Conservation (phyloP, 2,329 filamentous ascomycete species). For the Meredithiella fracta region DNA sequence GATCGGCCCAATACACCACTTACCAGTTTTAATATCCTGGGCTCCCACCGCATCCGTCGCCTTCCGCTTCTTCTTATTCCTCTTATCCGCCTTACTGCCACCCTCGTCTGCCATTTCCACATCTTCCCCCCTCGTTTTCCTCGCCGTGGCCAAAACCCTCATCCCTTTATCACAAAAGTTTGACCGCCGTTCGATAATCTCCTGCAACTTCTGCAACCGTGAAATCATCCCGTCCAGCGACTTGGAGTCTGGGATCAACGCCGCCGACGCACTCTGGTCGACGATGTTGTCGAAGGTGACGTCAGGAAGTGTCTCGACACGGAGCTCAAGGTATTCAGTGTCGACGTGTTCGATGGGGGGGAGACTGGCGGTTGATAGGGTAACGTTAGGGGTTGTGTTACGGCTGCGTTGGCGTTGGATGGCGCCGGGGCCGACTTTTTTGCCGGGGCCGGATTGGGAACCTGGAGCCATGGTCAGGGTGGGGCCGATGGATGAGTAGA, state of each 20-base stretch:
- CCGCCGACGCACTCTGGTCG: conserved; percentile 40
- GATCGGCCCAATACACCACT: conserved; percentile 12
- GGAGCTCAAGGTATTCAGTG: conserved; percentile 51
- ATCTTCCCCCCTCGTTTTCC: conserved; percentile 46
- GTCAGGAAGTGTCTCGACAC: conserved; percentile 40
- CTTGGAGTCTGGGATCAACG: conserved; percentile 45
- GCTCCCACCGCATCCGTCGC: conserved; percentile 43
- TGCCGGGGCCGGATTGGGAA: conserved; percentile 45
- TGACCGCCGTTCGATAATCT: conserved; percentile 50
- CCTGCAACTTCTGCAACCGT: conserved; percentile 46
- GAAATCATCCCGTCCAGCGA: conserved; percentile 47
- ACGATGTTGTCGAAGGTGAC: conserved; percentile 54
- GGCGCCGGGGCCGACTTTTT: conserved; percentile 44
- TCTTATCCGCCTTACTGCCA: conserved; percentile 33
- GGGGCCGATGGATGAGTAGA: background rate
- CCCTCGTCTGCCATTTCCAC: conserved; percentile 29
- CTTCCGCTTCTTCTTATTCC: conserved; percentile 67
- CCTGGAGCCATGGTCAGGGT: conserved; percentile 36
- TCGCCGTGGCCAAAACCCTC: conserved; percentile 48
- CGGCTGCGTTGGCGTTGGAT: conserved; percentile 54
- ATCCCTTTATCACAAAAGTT: conserved; percentile 57
- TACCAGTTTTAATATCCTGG: conserved; percentile 30
- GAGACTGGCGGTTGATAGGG: conserved; percentile 30
- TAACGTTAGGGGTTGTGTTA: conserved; percentile 53
- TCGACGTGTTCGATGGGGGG: conserved; percentile 39